Evolutionary conservation across 2,329 filamentous ascomycete species (phyloP).

Genomic region (Aspergillus neotritici): DNA sequence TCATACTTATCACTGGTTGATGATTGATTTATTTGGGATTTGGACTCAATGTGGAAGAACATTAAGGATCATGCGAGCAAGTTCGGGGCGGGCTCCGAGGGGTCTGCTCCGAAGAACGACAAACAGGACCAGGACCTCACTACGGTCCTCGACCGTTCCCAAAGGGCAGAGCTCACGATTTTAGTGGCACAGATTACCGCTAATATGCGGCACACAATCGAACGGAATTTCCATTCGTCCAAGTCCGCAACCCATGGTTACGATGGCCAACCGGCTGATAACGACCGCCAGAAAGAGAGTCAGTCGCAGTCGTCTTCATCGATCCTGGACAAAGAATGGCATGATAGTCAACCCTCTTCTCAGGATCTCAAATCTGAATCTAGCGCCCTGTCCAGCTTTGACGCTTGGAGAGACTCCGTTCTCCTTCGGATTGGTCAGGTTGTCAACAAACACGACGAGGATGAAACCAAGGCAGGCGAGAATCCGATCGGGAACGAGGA

Average conservation of each 20-base stretch:
- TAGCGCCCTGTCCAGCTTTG: constrained; percentile 64
- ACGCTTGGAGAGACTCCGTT: constrained; percentile 71
- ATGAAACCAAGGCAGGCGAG: constrained; percentile 26
- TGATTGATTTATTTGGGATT: not conserved
- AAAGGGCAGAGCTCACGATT: constrained; percentile 40
- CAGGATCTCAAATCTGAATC: constrained; percentile 51
- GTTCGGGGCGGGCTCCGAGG: constrained; percentile 24
- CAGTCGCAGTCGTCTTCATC: constrained; percentile 1
- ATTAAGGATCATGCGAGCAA: constrained; percentile 27
- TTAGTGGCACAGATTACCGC: constrained; percentile 37
- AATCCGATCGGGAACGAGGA: constrained; percentile 20
- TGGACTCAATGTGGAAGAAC: constrained; percentile 27
- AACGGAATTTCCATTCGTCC: constrained; percentile 33
- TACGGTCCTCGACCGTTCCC: constrained; percentile 37
- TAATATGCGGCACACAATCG: constrained; percentile 36
- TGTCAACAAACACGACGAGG: constrained; percentile 49
- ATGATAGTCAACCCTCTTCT: constrained; percentile 3
- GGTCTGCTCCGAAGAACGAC: constrained; percentile 16
- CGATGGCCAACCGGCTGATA: constrained; percentile 3
- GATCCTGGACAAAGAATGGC: not conserved
- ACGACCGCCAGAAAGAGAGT: constrained; percentile 19
- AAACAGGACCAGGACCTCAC: constrained; percentile 35
- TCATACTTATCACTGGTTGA: not conserved
- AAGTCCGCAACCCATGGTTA: constrained; percentile 3
- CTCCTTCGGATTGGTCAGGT: constrained; percentile 67